These are phyloP conservation scores for Hygrophorus russula DNA, from an alignment of 768 basidiomycete genomes.

Conservation along the genomic window DNA sequence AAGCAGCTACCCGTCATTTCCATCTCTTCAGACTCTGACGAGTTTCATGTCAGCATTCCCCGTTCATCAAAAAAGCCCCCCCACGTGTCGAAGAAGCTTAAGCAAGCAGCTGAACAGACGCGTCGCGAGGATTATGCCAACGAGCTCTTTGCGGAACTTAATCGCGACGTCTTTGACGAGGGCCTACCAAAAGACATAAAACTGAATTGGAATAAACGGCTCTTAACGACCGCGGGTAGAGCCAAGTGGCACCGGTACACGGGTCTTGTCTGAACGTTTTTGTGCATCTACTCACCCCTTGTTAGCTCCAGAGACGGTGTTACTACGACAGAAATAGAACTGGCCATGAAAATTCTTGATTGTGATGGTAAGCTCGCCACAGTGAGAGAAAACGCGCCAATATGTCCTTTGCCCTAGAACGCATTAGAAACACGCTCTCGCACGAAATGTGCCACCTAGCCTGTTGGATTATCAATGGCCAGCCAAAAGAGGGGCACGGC, in stretches of 20 bases:
- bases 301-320: slow-evolving; percentile 36
- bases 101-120: slow-evolving; percentile 29
- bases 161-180: slow-evolving; percentile 41
- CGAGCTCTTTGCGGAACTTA: slow-evolving; percentile 50
- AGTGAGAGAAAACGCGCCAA: neutral
- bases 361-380: slow-evolving; percentile 42
- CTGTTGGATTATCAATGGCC: slow-evolving; percentile 68
- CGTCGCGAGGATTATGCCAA: slow-evolving; percentile 42
- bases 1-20: no score
- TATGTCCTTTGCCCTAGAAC: slow-evolving; percentile 32
- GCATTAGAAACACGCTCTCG: slow-evolving; percentile 71
- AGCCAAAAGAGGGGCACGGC: slow-evolving; percentile 66
- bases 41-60: no score
- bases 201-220: slow-evolving; percentile 55
- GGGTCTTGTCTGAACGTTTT: neutral
- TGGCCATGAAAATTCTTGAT: slow-evolving; percentile 77
- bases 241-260: slow-evolving; percentile 53
- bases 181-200: slow-evolving; percentile 42
- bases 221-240: slow-evolving; percentile 59
- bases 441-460: slow-evolving; percentile 94
- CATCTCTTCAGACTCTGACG: no score
- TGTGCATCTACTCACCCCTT: slow-evolving; percentile 2
- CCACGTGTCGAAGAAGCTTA: slow-evolving; percentile 28
- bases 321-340: slow-evolving; percentile 55
- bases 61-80: slow-evolving; percentile 10